Evolutionary conservation across 495 filamentous ascomycete genomes (phyloP).

Genomic region (Penicillium cataractarum): DNA sequence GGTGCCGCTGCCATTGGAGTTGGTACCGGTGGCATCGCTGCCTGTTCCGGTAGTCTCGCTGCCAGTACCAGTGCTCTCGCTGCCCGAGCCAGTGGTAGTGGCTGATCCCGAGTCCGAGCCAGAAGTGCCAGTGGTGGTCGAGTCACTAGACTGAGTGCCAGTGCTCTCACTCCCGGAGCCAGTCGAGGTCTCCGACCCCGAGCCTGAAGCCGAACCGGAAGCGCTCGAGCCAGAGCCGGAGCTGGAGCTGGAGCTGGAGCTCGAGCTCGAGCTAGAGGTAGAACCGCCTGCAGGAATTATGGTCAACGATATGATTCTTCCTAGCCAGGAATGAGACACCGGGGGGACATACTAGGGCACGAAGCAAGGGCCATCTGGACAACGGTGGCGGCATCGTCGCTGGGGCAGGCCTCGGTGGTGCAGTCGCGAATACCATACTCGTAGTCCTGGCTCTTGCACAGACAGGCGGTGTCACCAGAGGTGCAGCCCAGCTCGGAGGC

Average conservation of each 20-base stretch:
- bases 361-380: conserved; percentile 39
- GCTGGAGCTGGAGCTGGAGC: conserved; percentile 18
- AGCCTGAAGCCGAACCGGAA: conserved; percentile 6
- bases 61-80: conserved; percentile 19
- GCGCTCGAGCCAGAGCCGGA: conserved; percentile 25
- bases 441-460: conserved; percentile 72
- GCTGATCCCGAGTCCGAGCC: not conserved
- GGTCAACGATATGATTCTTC: conserved; percentile 10
- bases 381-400: conserved; percentile 44
- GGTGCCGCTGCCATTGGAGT: conserved; percentile 17
- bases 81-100: conserved; percentile 10
- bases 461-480: conserved; percentile 60
- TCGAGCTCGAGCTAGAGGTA: conserved; percentile 22
- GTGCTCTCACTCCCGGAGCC: conserved; percentile 9
- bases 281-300: conserved; percentile 13
- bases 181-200: not conserved
- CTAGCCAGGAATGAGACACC: not conserved
- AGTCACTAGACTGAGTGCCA: conserved; percentile 14
- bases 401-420: conserved; percentile 65
- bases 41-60: conserved; percentile 20
- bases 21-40: conserved; percentile 8
- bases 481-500: conserved; percentile 63
- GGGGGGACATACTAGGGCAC: conserved; percentile 32
- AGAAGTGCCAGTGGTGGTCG: conserved; percentile 5
- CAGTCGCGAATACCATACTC: conserved; percentile 79